phyloP scores from a whole-genome alignment of 371 early-diverging fungal genomes.

The Mortierella sp. region DNA sequence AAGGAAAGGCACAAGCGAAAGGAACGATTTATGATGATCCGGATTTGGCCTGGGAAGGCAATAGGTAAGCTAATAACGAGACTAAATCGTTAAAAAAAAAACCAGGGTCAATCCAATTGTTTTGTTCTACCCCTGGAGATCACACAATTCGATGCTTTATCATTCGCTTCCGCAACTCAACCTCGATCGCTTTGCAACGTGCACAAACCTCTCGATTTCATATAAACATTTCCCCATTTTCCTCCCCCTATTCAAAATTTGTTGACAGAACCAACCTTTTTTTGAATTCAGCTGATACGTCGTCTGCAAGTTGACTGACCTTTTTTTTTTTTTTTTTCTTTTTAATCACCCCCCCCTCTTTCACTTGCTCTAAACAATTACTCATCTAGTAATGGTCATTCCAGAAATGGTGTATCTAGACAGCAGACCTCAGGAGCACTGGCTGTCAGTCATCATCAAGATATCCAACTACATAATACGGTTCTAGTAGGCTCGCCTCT shows the following conservation, averaged over 20 bases:
- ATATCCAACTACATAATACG: slow-evolving; percentile 15
- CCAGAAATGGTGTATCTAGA: slow-evolving; percentile 8
- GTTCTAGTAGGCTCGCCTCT: slow-evolving; percentile 45
- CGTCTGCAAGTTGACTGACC: not conserved
- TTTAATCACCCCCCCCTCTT: not conserved
- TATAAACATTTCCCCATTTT: not conserved
- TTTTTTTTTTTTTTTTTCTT: not conserved
- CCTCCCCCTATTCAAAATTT: slow-evolving; percentile 7
- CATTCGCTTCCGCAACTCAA: too few relatives aligned
- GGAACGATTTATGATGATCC: slow-evolving; percentile 21
- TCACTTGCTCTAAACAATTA: too few relatives aligned
- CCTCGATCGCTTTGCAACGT: too few relatives aligned
- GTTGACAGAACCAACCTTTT: too few relatives aligned
- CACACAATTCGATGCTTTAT: not conserved
- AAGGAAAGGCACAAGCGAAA: slow-evolving; percentile 11
- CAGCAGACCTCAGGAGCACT: slow-evolving; percentile 48
- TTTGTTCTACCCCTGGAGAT: not conserved
- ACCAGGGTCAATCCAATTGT: not conserved
- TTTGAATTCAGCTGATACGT: slow-evolving; percentile 8
- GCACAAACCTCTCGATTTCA: too few relatives aligned
- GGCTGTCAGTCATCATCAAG: slow-evolving; percentile 14
- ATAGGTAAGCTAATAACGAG: too few relatives aligned
- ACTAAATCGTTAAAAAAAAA: not conserved
- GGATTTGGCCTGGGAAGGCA: slow-evolving; percentile 35
- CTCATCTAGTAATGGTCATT: slow-evolving; percentile 6